Evolutionary conservation across 495 filamentous ascomycete species (phyloP).

Genomic region (Hypoxylon fragiforme): DNA sequence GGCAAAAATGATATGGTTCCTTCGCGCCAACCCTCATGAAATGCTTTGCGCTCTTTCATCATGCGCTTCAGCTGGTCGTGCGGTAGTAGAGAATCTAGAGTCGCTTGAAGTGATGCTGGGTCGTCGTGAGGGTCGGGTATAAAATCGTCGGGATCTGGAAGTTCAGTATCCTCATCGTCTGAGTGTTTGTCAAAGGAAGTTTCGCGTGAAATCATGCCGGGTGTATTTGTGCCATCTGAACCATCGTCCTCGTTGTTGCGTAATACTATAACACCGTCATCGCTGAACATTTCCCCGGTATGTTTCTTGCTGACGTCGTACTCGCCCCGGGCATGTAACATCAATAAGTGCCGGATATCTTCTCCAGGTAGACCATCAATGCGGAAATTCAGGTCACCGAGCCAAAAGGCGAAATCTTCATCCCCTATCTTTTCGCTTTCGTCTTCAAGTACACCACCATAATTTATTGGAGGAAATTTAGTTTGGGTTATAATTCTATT

Average conservation of each 20-base stretch:
- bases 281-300: constrained; percentile 42
- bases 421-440: constrained; percentile 74
- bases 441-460: constrained; percentile 58
- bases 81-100: constrained; percentile 78
- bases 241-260: constrained; percentile 43
- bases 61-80: constrained; percentile 87
- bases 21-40: constrained; percentile 90
- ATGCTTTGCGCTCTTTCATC: constrained; percentile 72
- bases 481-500: constrained; percentile 73
- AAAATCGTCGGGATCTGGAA: constrained; percentile 61
- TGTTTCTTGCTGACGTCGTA: constrained; percentile 60
- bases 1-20: constrained; percentile 87
- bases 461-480: constrained; percentile 70
- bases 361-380: constrained; percentile 85
- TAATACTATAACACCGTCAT: constrained; percentile 48
- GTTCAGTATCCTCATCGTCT: constrained; percentile 42
- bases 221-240: constrained; percentile 38
- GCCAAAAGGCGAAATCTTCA: constrained; percentile 93
- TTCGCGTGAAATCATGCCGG: constrained; percentile 37
- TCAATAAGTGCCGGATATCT: constrained; percentile 84
- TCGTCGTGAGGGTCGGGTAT: constrained; percentile 54
- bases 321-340: constrained; percentile 77
- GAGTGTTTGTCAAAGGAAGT: constrained; percentile 38
- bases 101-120: constrained; percentile 72
- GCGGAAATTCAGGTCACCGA: constrained; percentile 95